These are phyloP conservation scores for Microglena sp. DNA, from an alignment of 139 green algal species.

Conservation along the genomic window DNA sequence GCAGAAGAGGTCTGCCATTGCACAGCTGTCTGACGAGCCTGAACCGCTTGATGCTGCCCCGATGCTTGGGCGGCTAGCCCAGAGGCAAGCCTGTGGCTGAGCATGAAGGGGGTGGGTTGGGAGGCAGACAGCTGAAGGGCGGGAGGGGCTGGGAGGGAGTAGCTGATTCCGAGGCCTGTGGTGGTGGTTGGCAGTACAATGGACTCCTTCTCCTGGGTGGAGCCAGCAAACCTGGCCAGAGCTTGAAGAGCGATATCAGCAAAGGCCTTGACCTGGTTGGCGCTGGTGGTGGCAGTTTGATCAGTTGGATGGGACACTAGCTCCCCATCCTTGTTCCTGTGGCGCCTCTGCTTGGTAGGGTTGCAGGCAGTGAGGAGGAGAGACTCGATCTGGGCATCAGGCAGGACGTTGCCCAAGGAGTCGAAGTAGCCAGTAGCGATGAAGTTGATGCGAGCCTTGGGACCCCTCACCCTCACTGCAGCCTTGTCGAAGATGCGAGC, in stretches of 20 bases:
- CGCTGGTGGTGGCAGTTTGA: neutral
- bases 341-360: slow-evolving; percentile 8
- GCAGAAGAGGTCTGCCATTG: neutral
- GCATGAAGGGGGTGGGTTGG: too few species aligned
- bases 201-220: too few species aligned
- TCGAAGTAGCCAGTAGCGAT: neutral
- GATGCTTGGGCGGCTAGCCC: neutral
- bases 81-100: neutral
- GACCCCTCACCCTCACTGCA: slow-evolving; percentile 28
- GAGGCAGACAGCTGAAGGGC: too few species aligned
- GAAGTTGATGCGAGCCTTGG: slow-evolving; percentile 25
- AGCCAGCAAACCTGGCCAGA: slow-evolving; percentile 3
- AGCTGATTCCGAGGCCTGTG: too few species aligned
- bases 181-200: too few species aligned
- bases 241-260: slow-evolving; percentile 5
- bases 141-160: too few species aligned
- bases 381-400: slow-evolving; percentile 8
- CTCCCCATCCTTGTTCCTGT: neutral
- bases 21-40: neutral
- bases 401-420: neutral
- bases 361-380: slow-evolving; percentile 13
- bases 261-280: neutral
- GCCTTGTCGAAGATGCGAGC: slow-evolving; percentile 36
- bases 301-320: neutral
- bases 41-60: neutral